Evolutionary conservation across 1,284 basidiomycete species (phyloP), one percentile per base, ranked within the genome.

Genomic region (Phlebopus sp.): DNA sequence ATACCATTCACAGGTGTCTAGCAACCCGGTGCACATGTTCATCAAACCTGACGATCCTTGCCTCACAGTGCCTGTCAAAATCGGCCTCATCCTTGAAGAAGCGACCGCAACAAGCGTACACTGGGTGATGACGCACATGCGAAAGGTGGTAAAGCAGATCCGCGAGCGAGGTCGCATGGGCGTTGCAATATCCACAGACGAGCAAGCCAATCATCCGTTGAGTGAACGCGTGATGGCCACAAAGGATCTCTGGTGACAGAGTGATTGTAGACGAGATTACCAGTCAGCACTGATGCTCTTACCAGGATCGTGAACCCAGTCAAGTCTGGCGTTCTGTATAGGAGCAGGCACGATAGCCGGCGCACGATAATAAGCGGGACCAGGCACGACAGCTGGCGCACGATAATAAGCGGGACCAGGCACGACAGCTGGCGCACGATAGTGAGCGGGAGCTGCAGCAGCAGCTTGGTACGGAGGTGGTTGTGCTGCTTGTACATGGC

Each of bases 71-170:
- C 38, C 62, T 56, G 15, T 69, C 59, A 41, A 59, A 69, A 50
- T 72, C 69, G 10, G 46, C 46, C 14, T 57, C 60, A n/a, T 59
- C 59, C 42, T 56, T 59, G 64, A 72, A 73, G 56, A 73, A 71
- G 44, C 68, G 52, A 8, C 70, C 70, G 47, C 71, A 72, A 51
- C 71, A 73, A 2, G 69, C 64, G 49, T 63, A 73, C 13, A 72
- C 67, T 1, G 58, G 48, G 54, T 73, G 71, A 41, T 54, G 56
- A 10, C 57, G 57, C 11, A 68, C 65, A 45, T 63, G 59, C 25
- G 46, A 44, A 11, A 73, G 59, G 52, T 73, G 71, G 47, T 69
- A 64, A 35, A 63, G 63, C 45, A 73, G 53, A 43, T 68, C 71
- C 7, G 64, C 64, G 25, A 72, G 52, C 23, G 69, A 70, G 49